Conservation (phyloP, 805 yeast genomes). For the Kazachstania psychrophila region DNA sequence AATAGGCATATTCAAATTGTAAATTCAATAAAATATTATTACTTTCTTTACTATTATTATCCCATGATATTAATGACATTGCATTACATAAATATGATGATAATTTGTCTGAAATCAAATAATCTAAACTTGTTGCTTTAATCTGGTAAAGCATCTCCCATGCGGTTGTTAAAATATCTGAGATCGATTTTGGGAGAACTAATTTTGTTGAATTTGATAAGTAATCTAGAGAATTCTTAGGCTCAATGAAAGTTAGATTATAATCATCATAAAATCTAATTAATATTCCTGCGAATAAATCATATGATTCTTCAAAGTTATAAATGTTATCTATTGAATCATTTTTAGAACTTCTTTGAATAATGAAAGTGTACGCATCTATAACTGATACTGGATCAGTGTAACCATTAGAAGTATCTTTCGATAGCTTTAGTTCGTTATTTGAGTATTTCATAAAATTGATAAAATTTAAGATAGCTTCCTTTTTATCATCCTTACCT, state of each 20-base stretch:
- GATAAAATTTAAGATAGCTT: constrained; percentile 28
- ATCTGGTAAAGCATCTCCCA: constrained; percentile 21
- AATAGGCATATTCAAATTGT: constrained; percentile 40
- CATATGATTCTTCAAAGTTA: constrained; percentile 7
- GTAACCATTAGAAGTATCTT: constrained; percentile 19
- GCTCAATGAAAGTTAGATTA: constrained; percentile 11
- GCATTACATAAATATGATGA: constrained; percentile 20
- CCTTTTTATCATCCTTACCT: constrained; percentile 12
- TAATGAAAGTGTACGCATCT: constrained; percentile 21
- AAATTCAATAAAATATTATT: constrained; percentile 5
- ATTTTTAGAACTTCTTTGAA: constrained; percentile 6
- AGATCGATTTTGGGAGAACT: constrained; percentile 15
- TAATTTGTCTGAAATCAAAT: constrained; percentile 11
- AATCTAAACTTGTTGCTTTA: constrained; percentile 11
- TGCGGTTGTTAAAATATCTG: constrained; percentile 12
- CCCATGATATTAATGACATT: constrained; percentile 12
- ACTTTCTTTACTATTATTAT: neutral
- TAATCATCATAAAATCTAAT: constrained; percentile 13
- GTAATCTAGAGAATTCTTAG: constrained; percentile 14
- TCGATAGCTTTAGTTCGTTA: constrained; percentile 28
- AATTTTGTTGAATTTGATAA: constrained; percentile 14
- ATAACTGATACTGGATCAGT: constrained; percentile 32
- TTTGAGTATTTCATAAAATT: constrained; percentile 36
- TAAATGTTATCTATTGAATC: constrained; percentile 15
- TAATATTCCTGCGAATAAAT: constrained; percentile 9